These are phyloP conservation scores for Septoria petroselini DNA, from an alignment of 2,329 filamentous ascomycete genomes.

Conservation along the genomic window DNA sequence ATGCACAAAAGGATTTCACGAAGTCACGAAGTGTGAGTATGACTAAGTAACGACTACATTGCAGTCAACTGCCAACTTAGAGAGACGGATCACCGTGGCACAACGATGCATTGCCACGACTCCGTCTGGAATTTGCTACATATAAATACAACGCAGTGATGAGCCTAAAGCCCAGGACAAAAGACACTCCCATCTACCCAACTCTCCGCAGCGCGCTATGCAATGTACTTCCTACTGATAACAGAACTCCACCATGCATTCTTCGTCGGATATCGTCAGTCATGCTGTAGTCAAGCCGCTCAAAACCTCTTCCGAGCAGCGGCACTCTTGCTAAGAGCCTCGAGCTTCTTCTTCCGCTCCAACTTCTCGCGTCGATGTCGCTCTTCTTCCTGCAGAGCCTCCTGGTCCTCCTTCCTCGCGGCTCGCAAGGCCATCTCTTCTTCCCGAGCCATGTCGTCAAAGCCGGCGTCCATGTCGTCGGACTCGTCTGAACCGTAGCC, in stretches of 20 bases:
- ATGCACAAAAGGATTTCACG: too few species aligned
- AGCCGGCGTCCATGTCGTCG: constrained; percentile 63
- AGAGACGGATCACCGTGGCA: too few species aligned
- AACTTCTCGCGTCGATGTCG: constrained; percentile 62
- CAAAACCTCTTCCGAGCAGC: constrained; percentile 34
- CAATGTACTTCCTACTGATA: neutral
- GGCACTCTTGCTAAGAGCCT: constrained; percentile 36
- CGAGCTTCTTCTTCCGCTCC: constrained; percentile 45
- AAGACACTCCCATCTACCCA: neutral
- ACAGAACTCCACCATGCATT: neutral
- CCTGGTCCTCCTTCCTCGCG: constrained; percentile 65
- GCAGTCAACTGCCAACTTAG: too few species aligned
- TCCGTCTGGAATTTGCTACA: too few species aligned
- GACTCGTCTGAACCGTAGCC: constrained; percentile 72
- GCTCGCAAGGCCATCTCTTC: constrained; percentile 61
- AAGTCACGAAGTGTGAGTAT: too few species aligned
- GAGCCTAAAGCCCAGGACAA: neutral
- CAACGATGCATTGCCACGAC: too few species aligned
- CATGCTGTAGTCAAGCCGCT: neutral
- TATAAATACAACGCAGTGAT: too few species aligned
- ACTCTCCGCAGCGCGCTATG: neutral
- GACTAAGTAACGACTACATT: too few species aligned
- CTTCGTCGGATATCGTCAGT: neutral
- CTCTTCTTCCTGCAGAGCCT: constrained; percentile 62
- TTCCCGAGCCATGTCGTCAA: constrained; percentile 71